These are phyloP conservation scores for Metrosideros polymorpha DNA, from an alignment of 441 rosid genomes.

Conservation along the genomic window DNA sequence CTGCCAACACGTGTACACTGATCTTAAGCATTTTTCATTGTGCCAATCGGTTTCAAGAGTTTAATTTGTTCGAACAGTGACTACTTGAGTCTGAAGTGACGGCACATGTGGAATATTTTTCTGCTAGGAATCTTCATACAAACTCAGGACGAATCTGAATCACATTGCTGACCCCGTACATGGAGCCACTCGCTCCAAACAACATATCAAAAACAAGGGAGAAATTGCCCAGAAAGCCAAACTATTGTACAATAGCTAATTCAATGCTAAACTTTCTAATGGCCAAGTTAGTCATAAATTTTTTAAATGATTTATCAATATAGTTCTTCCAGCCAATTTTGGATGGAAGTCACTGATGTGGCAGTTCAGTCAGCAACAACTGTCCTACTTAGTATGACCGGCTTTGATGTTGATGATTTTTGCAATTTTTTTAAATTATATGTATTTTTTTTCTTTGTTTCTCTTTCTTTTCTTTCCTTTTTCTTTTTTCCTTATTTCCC, in stretches of 20 bases:
- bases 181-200: not conserved
- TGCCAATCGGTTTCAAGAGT: not conserved
- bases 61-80: too few species aligned
- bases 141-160: not conserved
- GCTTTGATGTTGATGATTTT: not conserved
- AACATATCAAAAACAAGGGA: not conserved
- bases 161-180: not conserved
- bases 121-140: not conserved
- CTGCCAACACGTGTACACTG: constrained; percentile 10
- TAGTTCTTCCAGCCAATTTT: not conserved
- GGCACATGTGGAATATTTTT: not conserved
- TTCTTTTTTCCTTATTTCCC: too few species aligned
- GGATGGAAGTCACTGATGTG: too few species aligned
- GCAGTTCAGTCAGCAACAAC: accelerated
- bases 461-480: too few species aligned
- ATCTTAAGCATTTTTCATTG: not conserved
- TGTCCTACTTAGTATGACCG: not conserved
- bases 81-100: not conserved
- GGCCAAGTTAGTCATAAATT: too few species aligned
- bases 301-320: too few species aligned
- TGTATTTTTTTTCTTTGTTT: too few species aligned
- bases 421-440: too few species aligned
- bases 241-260: not conserved
- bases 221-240: not conserved
- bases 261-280: too few species aligned